These are phyloP conservation scores for Sisymbrium altissimum DNA, from an alignment of 345 rosid species.

Conservation along the genomic window DNA sequence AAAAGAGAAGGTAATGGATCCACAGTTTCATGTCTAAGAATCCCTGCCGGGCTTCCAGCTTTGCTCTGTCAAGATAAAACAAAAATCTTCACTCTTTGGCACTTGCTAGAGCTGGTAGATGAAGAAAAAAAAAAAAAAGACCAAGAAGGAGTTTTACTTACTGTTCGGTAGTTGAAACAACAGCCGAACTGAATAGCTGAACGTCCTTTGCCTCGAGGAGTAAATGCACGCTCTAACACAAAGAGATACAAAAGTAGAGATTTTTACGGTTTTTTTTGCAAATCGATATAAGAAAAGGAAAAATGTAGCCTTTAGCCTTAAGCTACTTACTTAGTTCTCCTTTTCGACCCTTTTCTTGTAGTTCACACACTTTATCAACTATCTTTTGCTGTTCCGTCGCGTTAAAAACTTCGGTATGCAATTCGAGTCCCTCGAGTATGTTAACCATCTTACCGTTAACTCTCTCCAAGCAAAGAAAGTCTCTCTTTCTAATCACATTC, in stretches of 20 bases:
- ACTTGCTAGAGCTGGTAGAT: not conserved
- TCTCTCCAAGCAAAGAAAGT: slow-evolving; percentile 41
- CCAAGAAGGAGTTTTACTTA: slow-evolving; percentile 5
- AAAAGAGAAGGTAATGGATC: slow-evolving; percentile 52
- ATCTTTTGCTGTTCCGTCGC: slow-evolving; percentile 48
- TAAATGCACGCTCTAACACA: slow-evolving; percentile 39
- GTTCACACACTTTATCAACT: slow-evolving; percentile 38
- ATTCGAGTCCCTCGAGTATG: slow-evolving; percentile 51
- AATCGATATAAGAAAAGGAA: not conserved
- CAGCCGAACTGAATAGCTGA: slow-evolving; percentile 57
- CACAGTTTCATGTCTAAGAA: slow-evolving; percentile 45
- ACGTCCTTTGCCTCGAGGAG: slow-evolving; percentile 56
- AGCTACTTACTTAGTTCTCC: slow-evolving; percentile 39
- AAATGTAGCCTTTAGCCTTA: not conserved
- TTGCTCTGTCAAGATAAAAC: slow-evolving; percentile 35
- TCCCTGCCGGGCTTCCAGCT: slow-evolving; percentile 48
- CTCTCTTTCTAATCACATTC: slow-evolving; percentile 42
- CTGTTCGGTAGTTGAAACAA: slow-evolving; percentile 51
- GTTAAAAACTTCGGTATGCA: slow-evolving; percentile 43
- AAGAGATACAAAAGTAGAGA: too few relatives aligned
- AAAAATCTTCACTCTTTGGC: not conserved
- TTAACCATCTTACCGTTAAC: slow-evolving; percentile 38
- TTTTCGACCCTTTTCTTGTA: slow-evolving; percentile 39
- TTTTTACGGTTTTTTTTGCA: not conserved
- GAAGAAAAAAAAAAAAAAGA: not conserved